A percentile compares a stretch with the other conserved stretches of the same genome.
These are phyloP conservation scores for Coemansia nantahalensis DNA, from an alignment of 192 early-diverging fungal genomes.

Conservation along the genomic window DNA sequence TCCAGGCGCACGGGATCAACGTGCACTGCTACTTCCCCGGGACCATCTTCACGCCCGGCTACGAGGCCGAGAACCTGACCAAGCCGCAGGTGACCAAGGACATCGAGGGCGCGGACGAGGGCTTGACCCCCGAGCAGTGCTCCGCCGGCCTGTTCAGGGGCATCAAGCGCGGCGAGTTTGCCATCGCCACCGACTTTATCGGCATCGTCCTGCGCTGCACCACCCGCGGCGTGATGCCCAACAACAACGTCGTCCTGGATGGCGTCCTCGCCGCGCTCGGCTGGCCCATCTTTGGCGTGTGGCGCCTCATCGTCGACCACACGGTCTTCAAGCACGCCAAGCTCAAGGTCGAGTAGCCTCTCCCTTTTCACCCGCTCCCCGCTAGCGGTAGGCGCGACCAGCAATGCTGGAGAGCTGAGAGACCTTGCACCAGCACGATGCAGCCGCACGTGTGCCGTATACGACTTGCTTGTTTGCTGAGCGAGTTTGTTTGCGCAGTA, in stretches of 20 bases:
- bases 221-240: constrained; percentile 41
- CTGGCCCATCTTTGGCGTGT: constrained; percentile 38
- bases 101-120: constrained; percentile 65
- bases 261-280: constrained; percentile 21
- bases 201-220: constrained; percentile 36
- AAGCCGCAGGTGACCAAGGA: constrained; percentile 68
- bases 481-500: constrained; percentile 23
- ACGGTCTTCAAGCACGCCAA: constrained; percentile 13
- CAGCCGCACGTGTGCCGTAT: no score
- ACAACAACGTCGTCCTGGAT: constrained; percentile 49
- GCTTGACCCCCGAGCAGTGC: constrained; percentile 61
- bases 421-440: no score
- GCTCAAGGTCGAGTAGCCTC: constrained; percentile 3
- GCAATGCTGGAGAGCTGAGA: no score
- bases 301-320: constrained; percentile 43
- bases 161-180: constrained; percentile 39
- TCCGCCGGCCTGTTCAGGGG: constrained; percentile 37
- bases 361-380: background rate
- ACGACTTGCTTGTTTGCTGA: no score
- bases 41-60: constrained; percentile 68
- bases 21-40: constrained; percentile 74
- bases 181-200: constrained; percentile 40
- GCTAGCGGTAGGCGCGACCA: no score
- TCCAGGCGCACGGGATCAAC: constrained; percentile 60
- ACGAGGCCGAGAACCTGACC: constrained; percentile 67